Percentiles rank a stretch among this genome's conserved stretches.
Evolutionary conservation across 2,329 filamentous ascomycete genomes (phyloP).

Genomic region (Aspergillus fumigatiaffinis): DNA sequence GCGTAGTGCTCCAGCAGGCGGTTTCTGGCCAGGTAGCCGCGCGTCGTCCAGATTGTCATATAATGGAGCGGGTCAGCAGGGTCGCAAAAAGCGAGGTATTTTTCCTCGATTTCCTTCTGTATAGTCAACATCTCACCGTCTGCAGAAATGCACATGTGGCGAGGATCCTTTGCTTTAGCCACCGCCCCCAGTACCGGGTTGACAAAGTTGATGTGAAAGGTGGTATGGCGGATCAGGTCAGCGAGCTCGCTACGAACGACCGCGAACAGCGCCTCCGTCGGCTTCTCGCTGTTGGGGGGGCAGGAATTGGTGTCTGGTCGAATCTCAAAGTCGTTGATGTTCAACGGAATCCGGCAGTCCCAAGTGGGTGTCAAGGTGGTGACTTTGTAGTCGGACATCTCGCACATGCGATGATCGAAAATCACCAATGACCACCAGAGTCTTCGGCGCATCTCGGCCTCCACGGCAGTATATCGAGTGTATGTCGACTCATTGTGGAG

Average conservation of each 20-base stretch:
- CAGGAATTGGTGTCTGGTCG: slow-evolving; percentile 34
- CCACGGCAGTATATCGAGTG: slow-evolving; percentile 45
- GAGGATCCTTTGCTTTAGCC: too few species aligned
- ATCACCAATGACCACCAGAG: slow-evolving; percentile 70
- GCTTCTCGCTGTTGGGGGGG: slow-evolving; percentile 25
- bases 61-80: slow-evolving; percentile 43
- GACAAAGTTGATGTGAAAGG: slow-evolving; percentile 46
- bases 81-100: slow-evolving; percentile 43
- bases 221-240: slow-evolving; percentile 37
- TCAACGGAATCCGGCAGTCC: slow-evolving; percentile 42
- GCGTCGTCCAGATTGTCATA: slow-evolving; percentile 46
- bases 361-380: slow-evolving; percentile 39
- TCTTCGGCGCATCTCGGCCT: slow-evolving; percentile 66
- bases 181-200: slow-evolving; percentile 34
- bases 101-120: slow-evolving; percentile 42
- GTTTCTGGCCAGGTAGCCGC: slow-evolving; percentile 46
- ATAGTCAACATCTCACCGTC: slow-evolving; percentile 17
- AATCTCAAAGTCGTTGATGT: slow-evolving; percentile 43
- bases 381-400: slow-evolving; percentile 55
- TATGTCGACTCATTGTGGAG: slow-evolving; percentile 61
- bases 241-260: slow-evolving; percentile 42
- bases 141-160: too few species aligned
- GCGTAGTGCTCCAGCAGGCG: slow-evolving; percentile 50
- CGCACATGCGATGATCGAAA: slow-evolving; percentile 65
- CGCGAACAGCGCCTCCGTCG: slow-evolving; percentile 43